Conservation (phyloP, 192 early-diverging fungal genomes). For the Coemansia sp. region DNA sequence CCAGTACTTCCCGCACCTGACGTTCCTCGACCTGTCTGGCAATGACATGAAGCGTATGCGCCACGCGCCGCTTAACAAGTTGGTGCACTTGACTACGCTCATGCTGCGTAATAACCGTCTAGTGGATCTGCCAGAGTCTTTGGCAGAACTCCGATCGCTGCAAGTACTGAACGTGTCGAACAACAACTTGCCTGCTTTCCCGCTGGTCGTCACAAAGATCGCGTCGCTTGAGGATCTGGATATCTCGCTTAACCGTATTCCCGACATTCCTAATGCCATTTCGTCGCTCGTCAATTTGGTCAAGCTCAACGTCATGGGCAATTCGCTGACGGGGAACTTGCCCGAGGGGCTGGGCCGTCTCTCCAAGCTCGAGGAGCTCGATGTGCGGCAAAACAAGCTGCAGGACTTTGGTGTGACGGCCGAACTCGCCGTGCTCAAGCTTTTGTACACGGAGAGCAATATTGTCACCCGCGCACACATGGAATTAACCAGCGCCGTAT, state of each 20-base stretch:
- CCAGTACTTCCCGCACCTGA: constrained; percentile 63
- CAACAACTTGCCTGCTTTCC: constrained; percentile 75
- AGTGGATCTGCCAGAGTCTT: constrained; percentile 66
- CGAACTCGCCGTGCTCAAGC: constrained; percentile 60
- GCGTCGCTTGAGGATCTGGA: constrained; percentile 68
- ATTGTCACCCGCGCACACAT: constrained; percentile 64
- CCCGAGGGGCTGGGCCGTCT: constrained; percentile 65
- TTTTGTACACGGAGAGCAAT: constrained; percentile 73
- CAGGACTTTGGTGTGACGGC: constrained; percentile 65
- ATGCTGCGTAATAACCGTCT: constrained; percentile 74
- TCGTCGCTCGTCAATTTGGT: constrained; percentile 63
- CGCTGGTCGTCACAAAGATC: constrained; percentile 64
- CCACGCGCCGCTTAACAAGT: constrained; percentile 63
- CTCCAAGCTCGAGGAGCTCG: constrained; percentile 66
- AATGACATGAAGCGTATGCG: constrained; percentile 73
- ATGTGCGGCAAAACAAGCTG: constrained; percentile 81
- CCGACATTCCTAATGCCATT: constrained; percentile 69
- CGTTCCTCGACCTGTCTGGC: constrained; percentile 74
- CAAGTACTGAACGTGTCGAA: constrained; percentile 74
- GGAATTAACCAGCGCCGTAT: constrained; percentile 59
- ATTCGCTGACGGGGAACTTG: constrained; percentile 69
- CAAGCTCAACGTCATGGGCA: constrained; percentile 72
- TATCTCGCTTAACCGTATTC: constrained; percentile 83
- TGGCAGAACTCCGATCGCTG: constrained; percentile 63
- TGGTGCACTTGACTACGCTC: constrained; percentile 64